These are phyloP conservation scores for Leptographium wingfieldii DNA, from an alignment of 2,329 filamentous ascomycete genomes.

Conservation along the genomic window DNA sequence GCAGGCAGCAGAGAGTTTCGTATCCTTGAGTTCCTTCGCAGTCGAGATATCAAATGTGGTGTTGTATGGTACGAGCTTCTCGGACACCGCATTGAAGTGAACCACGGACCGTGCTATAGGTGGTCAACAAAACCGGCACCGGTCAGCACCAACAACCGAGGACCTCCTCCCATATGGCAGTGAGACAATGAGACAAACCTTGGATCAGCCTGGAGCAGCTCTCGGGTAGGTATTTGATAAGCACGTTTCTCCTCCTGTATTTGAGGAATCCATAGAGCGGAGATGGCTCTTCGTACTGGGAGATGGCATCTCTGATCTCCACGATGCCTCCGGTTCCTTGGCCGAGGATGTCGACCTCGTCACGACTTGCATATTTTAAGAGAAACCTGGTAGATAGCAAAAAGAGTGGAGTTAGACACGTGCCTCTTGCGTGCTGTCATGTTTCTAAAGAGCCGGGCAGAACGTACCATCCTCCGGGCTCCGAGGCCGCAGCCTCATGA, in stretches of 20 bases:
- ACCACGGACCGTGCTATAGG: slow-evolving; percentile 65
- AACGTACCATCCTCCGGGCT: slow-evolving; percentile 83
- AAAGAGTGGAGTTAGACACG: background rate
- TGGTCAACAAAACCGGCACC: slow-evolving; percentile 1
- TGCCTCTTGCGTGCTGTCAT: background rate
- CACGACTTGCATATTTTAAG: slow-evolving; percentile 78
- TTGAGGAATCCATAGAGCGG: slow-evolving; percentile 86
- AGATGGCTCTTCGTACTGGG: slow-evolving; percentile 68
- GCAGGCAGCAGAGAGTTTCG: slow-evolving; percentile 75
- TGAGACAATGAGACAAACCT: slow-evolving; percentile 44
- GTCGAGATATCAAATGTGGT: slow-evolving; percentile 65
- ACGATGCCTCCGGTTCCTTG: slow-evolving; percentile 70
- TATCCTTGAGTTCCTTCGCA: slow-evolving; percentile 73
- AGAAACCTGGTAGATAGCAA: slow-evolving; percentile 57
- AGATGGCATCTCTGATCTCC: slow-evolving; percentile 69
- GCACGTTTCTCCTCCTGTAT: slow-evolving; percentile 77
- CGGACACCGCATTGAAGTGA: slow-evolving; percentile 54
- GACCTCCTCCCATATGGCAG: background rate
- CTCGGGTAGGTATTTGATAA: slow-evolving; percentile 87
- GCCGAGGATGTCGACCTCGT: slow-evolving; percentile 69
- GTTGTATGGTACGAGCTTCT: slow-evolving; percentile 74
- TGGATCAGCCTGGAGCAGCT: slow-evolving; percentile 82
- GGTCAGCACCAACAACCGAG: background rate
- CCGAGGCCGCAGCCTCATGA: slow-evolving; percentile 63
- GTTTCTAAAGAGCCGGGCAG: background rate